Evolutionary conservation across 495 filamentous ascomycete species (phyloP), one percentile per base, ranked within the genome.

Genomic region (Talaromyces thailandensis): DNA sequence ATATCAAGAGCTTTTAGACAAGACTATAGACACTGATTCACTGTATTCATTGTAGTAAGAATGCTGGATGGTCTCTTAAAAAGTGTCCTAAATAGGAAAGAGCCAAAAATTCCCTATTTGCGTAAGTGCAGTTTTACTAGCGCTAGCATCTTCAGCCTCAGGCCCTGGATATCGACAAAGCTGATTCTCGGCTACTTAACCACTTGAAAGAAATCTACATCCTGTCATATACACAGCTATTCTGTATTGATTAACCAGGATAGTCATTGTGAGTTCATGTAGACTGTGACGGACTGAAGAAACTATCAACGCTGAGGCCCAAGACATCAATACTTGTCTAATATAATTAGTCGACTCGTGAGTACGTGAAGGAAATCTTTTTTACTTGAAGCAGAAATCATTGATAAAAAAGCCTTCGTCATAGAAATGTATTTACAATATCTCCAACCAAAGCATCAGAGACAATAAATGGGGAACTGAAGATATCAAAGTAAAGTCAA

Each of bases 81-180:
- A 57, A 12, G 9, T 57, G n/a, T n/a, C 55, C 21, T 29, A 57
- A 57, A 35, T 57, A 57, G 55, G 55, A 35, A 57, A 35, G 28
- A 32, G 11, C 14, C 12, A 23, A 57, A 35, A 57, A 57, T 57
- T 57, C 35, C 55, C 55, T 57, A 35, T 32, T 57, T 57, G 55
- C 55, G 55, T 57, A 57, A 57, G 55, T 57, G 26, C 35, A 28
- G 14, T 57, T 57, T 35, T 55, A 11, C 24, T 26, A 57, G 55
- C 26, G 8, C 55, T 32, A 35, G 26, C 55, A 18, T n/a, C 26
- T 32, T 16, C 29, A 24, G 29, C 24, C 35, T 16, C 12, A 6
- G 6, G 55, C 18, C 29, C n/a, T 24, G 24, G 7, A 18, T 31
- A 56, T 24, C 24, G 48, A 52, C 21, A 4, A 52, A 16, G 3